Evolutionary conservation across 2,329 filamentous ascomycete genomes (phyloP).

Genomic region (Capronia americana): DNA sequence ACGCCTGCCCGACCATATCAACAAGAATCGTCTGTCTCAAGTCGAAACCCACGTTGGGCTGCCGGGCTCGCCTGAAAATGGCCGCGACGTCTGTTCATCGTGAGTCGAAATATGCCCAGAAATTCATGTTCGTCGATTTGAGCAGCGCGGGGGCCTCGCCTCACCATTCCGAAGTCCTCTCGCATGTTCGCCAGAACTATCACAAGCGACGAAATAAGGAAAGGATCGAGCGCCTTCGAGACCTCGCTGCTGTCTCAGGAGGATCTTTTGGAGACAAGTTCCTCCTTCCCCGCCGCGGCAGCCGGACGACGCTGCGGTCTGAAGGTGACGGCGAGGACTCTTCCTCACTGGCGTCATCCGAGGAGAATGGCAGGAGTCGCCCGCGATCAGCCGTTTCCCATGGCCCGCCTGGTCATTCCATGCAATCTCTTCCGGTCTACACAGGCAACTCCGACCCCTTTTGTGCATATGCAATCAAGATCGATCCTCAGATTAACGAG

Average conservation of each 20-base stretch:
- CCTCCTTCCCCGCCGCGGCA: too few species aligned
- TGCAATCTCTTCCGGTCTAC: too few species aligned
- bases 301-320: too few species aligned
- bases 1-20: too few species aligned
- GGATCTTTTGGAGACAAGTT: too few species aligned
- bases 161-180: constrained; percentile 8
- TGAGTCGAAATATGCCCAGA: not conserved
- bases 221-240: constrained; percentile 1
- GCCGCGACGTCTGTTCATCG: not conserved
- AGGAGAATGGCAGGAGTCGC: too few species aligned
- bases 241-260: not conserved
- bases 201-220: not conserved
- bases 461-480: constrained; percentile 7
- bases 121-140: constrained; percentile 11
- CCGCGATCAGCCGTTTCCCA: too few species aligned
- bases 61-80: not conserved
- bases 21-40: not conserved
- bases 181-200: constrained; percentile 13
- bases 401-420: too few species aligned
- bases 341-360: too few species aligned
- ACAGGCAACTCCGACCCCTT: constrained; percentile 13
- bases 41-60: not conserved
- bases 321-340: too few species aligned
- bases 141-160: not conserved
- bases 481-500: constrained; percentile 5